Evolutionary conservation across 768 basidiomycete species (phyloP).

Genomic region (Leccinellum rugosiceps): DNA sequence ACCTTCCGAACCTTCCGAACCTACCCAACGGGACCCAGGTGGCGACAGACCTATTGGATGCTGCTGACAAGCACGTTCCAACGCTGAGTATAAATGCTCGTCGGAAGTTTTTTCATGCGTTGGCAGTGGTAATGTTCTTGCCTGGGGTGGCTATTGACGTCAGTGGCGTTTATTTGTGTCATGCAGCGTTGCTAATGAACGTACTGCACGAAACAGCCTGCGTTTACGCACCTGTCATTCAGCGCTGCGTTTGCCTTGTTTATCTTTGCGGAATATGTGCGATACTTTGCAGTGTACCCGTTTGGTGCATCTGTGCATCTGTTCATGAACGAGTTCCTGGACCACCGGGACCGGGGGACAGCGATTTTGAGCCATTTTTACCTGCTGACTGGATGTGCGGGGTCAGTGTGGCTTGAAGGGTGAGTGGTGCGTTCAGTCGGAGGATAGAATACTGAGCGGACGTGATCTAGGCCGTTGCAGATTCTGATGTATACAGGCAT

Average conservation of each 20-base stretch:
- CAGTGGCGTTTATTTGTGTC: conserved; percentile 34
- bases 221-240: conserved; percentile 93
- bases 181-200: conserved; percentile 13
- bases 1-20: conserved; percentile 40
- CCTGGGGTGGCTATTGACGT: conserved; percentile 93
- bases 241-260: conserved; percentile 93
- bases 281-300: conserved; percentile 98
- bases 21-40: conserved; percentile 59
- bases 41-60: conserved; percentile 66
- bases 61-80: conserved; percentile 87
- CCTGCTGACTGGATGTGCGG: conserved; percentile 91
- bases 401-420: conserved; percentile 94
- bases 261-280: conserved; percentile 94
- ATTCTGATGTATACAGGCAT: conserved; percentile 80
- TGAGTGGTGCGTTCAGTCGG: conserved; percentile 36
- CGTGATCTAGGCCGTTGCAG: conserved; percentile 38
- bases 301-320: conserved; percentile 90
- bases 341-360: conserved; percentile 91
- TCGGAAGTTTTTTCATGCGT: conserved; percentile 94
- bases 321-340: conserved; percentile 97
- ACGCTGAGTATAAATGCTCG: conserved; percentile 88
- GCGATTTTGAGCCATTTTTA: conserved; percentile 98
- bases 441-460: conserved; percentile 3
- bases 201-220: conserved; percentile 57
- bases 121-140: conserved; percentile 95